phyloP scores from a whole-genome alignment of 768 basidiomycete genomes.

The Amanita subjunquillea region DNA sequence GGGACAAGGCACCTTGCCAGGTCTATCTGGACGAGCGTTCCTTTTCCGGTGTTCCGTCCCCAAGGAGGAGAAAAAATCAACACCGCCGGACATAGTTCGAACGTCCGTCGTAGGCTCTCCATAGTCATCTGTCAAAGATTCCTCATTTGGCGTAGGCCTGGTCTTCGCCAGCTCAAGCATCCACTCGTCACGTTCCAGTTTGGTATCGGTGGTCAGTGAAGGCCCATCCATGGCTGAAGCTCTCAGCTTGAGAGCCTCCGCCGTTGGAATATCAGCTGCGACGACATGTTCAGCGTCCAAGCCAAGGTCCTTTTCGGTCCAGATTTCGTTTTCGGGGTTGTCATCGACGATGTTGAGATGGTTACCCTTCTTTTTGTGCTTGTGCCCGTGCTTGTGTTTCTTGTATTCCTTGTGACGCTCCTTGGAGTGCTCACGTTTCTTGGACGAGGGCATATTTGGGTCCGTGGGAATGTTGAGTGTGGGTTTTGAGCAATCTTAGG shows the following conservation, averaged over 20 bases:
- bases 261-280: conserved; percentile 67
- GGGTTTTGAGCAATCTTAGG: too few relatives aligned
- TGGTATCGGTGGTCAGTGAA: conserved; percentile 28
- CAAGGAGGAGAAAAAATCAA: conserved; percentile 86
- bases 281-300: conserved; percentile 67
- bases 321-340: conserved; percentile 66
- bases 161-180: conserved; percentile 53
- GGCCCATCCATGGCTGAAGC: conserved; percentile 44
- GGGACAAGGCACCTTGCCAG: conserved; percentile 47
- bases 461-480: background rate
- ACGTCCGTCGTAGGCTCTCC: conserved; percentile 35
- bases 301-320: conserved; percentile 84
- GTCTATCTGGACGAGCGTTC: conserved; percentile 44
- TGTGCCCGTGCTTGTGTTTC: conserved; percentile 14
- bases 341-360: conserved; percentile 50
- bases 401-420: conserved; percentile 31
- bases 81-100: conserved; percentile 43
- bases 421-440: conserved; percentile 45
- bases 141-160: conserved; percentile 23
- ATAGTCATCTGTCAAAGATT: conserved; percentile 57
- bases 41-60: conserved; percentile 70
- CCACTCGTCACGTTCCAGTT: conserved; percentile 75
- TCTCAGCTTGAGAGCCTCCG: conserved; percentile 57
- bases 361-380: conserved; percentile 30
- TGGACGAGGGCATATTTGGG: conserved; percentile 22